Evolutionary conservation across 371 early-diverging fungal species (phyloP).

Genomic region (Mucor saturninus): DNA sequence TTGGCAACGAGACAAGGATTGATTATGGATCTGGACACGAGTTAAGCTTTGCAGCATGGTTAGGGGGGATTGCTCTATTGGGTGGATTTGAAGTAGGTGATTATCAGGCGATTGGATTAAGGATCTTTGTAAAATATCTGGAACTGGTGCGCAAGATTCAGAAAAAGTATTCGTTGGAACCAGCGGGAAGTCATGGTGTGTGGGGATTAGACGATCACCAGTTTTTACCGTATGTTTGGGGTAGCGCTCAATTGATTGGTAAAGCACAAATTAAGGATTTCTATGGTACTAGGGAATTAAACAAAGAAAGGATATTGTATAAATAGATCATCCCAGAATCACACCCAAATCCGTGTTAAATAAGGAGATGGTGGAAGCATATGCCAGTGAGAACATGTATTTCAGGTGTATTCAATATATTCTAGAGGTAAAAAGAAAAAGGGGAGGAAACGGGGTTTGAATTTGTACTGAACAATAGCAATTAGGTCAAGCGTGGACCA

Average conservation of each 20-base stretch:
- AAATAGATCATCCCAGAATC: constrained; percentile 60
- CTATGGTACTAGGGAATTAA: no score
- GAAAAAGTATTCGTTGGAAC: constrained; percentile 91
- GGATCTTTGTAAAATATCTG: constrained; percentile 81
- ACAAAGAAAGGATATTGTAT: neutral
- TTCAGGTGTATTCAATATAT: constrained; percentile 87
- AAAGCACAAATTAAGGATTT: neutral
- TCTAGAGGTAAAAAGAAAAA: constrained; percentile 52
- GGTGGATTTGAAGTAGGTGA: constrained; percentile 65
- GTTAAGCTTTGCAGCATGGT: constrained; percentile 91
- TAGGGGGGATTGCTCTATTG: constrained; percentile 77
- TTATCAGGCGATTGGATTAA: constrained; percentile 71
- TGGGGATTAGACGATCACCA: constrained; percentile 99
- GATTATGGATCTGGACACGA: constrained; percentile 99
- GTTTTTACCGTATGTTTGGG: constrained; percentile 96
- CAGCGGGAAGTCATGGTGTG: constrained; percentile 98
- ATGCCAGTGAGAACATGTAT: constrained; percentile 85
- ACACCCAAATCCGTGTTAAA: constrained; percentile 78
- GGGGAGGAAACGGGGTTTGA: no score
- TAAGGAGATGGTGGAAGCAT: constrained; percentile 67
- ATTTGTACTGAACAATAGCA: no score
- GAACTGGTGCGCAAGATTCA: constrained; percentile 85
- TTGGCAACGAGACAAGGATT: constrained; percentile 94
- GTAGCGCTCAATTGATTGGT: constrained; percentile 84
- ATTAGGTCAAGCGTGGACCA: constrained; percentile 67